A percentile compares a stretch with the other conserved stretches of the same genome.
Conservation (phyloP, 495 filamentous ascomycete species). For the Penicillium paradoxum region DNA sequence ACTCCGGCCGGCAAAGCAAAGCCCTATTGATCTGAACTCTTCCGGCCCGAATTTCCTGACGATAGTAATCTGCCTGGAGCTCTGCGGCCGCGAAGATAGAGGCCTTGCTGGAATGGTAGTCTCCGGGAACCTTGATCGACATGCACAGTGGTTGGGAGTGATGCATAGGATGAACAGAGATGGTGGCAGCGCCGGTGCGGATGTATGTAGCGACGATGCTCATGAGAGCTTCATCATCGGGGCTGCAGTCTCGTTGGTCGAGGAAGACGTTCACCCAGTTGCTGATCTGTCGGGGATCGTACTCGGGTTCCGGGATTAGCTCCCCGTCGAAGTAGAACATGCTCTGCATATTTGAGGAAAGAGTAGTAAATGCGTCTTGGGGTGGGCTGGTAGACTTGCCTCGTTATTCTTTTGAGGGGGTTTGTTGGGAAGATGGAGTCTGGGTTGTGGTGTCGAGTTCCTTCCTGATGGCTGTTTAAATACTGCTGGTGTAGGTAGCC, state of each 20-base stretch:
- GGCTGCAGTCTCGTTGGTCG: background rate
- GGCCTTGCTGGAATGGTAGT: slow-evolving; percentile 3
- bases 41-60: slow-evolving; percentile 1
- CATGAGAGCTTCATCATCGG: background rate
- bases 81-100: slow-evolving; percentile 4
- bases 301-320: slow-evolving; percentile 2
- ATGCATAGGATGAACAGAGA: background rate
- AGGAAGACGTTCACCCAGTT: slow-evolving; percentile 8
- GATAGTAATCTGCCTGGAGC: slow-evolving; percentile 5
- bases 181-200: background rate
- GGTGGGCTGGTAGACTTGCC: too few species aligned
- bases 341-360: background rate
- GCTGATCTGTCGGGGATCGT: background rate
- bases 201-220: background rate
- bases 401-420: background rate
- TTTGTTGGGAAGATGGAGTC: background rate
- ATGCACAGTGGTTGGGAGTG: background rate
- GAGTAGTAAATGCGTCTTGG: background rate
- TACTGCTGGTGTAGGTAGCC: background rate
- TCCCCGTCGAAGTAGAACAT: slow-evolving; percentile 7
- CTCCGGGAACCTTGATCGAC: slow-evolving; percentile 6
- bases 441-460: background rate
- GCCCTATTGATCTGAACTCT: background rate
- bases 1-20: background rate
- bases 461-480: background rate